These are phyloP conservation scores for Phytophthora capsici DNA, from an alignment of 352 stramenopile genomes.

Conservation along the genomic window DNA sequence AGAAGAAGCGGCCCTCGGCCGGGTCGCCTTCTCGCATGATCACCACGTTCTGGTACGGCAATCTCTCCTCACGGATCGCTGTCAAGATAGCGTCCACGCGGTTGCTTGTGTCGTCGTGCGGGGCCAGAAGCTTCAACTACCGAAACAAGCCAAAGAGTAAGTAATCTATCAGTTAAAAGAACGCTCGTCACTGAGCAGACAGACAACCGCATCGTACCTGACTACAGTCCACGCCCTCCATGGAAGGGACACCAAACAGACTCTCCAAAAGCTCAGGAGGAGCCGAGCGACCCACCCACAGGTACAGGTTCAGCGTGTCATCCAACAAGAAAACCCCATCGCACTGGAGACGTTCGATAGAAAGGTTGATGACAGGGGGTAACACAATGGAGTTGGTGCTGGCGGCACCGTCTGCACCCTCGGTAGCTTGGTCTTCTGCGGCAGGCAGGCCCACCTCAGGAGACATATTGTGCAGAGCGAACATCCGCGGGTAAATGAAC, in stretches of 20 bases:
- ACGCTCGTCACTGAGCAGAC: conserved; percentile 6
- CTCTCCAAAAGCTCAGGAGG: conserved; percentile 88
- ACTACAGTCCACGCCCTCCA: conserved; percentile 95
- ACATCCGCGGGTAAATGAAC: conserved; percentile 98
- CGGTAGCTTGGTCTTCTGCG: conserved; percentile 46
- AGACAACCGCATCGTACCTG: conserved; percentile 46
- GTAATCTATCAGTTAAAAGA: conserved; percentile 30
- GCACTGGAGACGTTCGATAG: conserved; percentile 92
- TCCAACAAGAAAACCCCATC: conserved; percentile 98
- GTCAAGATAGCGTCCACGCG: conserved; percentile 90
- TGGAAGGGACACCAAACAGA: conserved; percentile 94
- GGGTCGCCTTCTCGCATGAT: conserved; percentile 96
- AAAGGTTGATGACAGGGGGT: conserved; percentile 94
- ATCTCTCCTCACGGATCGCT: conserved; percentile 89
- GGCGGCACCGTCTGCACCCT: conserved; percentile 22
- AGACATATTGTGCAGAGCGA: conserved; percentile 94
- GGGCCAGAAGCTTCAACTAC: conserved; percentile 78
- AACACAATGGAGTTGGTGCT: conserved; percentile 75
- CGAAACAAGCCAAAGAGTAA: conserved; percentile 21
- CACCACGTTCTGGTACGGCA: conserved; percentile 84
- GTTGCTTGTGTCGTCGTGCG: conserved; percentile 84
- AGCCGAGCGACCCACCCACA: conserved; percentile 96
- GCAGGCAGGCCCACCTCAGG: conserved; percentile 83
- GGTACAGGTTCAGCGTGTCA: conserved; percentile 95
- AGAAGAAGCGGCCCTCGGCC: conserved; percentile 95